Evolutionary conservation across 83 land plant genomes (phyloP).

Genomic region (Isoetes engelmannii): DNA sequence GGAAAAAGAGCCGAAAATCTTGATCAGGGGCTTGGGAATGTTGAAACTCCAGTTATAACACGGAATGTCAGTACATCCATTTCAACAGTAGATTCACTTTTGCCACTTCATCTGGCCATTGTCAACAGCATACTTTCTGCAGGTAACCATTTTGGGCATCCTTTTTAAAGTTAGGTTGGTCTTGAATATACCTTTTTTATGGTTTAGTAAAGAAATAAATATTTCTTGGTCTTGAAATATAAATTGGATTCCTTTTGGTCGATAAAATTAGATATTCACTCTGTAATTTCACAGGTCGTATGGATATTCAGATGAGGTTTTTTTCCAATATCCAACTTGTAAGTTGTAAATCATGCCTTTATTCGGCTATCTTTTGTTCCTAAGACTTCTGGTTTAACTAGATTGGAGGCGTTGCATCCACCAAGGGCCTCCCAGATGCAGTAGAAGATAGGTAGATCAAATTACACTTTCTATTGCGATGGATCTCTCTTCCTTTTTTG

Average conservation of each 20-base stretch:
- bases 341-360: slow-evolving; percentile 15
- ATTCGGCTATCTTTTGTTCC: neutral
- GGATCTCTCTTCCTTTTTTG: too few species aligned
- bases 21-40: neutral
- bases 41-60: neutral
- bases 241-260: neutral
- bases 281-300: slow-evolving; percentile 49
- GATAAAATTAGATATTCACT: neutral
- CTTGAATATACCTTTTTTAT: neutral
- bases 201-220: neutral
- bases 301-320: slow-evolving; percentile 77
- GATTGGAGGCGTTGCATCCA: slow-evolving; percentile 88
- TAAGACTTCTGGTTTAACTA: slow-evolving; percentile 20
- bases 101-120: slow-evolving; percentile 62
- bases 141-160: slow-evolving; percentile 35
- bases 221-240: neutral
- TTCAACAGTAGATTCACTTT: neutral
- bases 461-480: neutral
- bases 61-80: too few species aligned
- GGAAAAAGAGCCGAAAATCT: slow-evolving; percentile 39
- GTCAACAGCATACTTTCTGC: slow-evolving; percentile 66
- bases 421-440: slow-evolving; percentile 62
- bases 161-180: neutral
- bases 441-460: slow-evolving; percentile 69
- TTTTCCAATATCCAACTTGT: slow-evolving; percentile 88